phyloP scores from a whole-genome alignment of 306 rosid genomes.

The Cucumis sativus region DNA sequence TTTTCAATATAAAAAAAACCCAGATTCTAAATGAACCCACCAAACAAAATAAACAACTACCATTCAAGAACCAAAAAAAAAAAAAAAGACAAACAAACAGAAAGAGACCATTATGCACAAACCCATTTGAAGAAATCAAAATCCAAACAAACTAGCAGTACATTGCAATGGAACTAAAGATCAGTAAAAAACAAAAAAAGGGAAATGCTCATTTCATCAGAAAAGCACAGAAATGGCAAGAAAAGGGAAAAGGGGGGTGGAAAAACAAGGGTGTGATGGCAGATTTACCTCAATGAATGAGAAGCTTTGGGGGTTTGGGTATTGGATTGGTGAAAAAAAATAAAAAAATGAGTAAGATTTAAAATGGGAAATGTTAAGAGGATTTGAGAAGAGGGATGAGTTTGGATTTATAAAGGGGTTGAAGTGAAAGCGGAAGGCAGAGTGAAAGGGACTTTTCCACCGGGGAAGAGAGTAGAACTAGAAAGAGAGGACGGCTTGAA shows the following conservation, averaged over 20 bases:
- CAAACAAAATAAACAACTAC: neutral
- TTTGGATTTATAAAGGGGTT: neutral
- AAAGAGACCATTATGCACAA: neutral
- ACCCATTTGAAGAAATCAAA: neutral
- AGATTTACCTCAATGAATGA: neutral
- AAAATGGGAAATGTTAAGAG: neutral
- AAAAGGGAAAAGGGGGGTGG: neutral
- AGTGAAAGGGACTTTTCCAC: neutral
- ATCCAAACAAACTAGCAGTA: neutral
- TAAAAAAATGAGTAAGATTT: neutral
- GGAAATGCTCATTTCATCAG: neutral
- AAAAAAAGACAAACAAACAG: neutral
- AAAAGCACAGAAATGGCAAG: neutral
- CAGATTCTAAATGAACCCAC: neutral
- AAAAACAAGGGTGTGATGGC: neutral
- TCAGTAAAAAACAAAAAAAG: neutral
- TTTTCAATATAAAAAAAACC: neutral
- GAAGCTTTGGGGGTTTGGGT: neutral
- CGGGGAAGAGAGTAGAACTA: neutral
- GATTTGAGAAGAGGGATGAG: neutral
- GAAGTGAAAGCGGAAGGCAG: neutral
- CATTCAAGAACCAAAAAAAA: neutral
- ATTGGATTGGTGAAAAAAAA: neutral
- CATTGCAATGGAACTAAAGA: neutral
- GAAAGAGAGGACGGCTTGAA: neutral